Evolutionary conservation across 1,284 basidiomycete species (phyloP), one percentile per base, ranked within the genome.

Genomic region (Melampsora americana): DNA sequence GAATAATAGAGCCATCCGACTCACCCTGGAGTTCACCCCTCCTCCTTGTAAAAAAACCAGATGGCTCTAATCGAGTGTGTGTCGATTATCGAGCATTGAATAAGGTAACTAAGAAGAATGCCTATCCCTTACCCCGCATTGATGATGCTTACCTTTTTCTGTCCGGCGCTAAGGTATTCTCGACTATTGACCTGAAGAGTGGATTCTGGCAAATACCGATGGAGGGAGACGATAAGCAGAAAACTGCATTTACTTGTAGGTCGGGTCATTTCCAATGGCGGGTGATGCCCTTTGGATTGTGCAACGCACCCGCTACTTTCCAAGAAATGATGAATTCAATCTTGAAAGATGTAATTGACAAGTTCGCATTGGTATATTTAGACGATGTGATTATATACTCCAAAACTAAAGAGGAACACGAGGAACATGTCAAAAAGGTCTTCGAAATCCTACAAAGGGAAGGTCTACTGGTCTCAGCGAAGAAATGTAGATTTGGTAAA

Each of bases 191-290:
- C 26, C 50, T 69, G 28, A 32, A 60, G 42, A 32, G 2, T 39
- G 68, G 53, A 7, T 69, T 60, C 53, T 69, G 53, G 26, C 53
- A 60, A 69, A 35, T 69, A 14, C 12, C 32, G 26, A 23, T 59
- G 32, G 48, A 44, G n/a, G n/a, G n/a, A n/a, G n/a, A n/a, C n/a
- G n/a, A n/a, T n/a, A n/a, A n/a, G n/a, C n/a, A n/a, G n/a, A 59
- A 60, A 60, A 69, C 53, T 9, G 48, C 68, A 9, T 69, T 69
- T 44, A 67, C 23, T n/a, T n/a, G n/a, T n/a, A n/a, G n/a, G n/a
- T n/a, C n/a, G n/a, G n/a, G n/a, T n/a, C n/a, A n/a, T n/a, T n/a
- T n/a, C n/a, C n/a, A n/a, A n/a, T n/a, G n/a, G n/a, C n/a, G n/a
- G n/a, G n/a, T n/a, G n/a, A n/a, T n/a, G n/a, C n/a, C n/a, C n/a